These are phyloP conservation scores for Boletus patriciae DNA, from an alignment of 768 basidiomycete genomes.

Conservation along the genomic window DNA sequence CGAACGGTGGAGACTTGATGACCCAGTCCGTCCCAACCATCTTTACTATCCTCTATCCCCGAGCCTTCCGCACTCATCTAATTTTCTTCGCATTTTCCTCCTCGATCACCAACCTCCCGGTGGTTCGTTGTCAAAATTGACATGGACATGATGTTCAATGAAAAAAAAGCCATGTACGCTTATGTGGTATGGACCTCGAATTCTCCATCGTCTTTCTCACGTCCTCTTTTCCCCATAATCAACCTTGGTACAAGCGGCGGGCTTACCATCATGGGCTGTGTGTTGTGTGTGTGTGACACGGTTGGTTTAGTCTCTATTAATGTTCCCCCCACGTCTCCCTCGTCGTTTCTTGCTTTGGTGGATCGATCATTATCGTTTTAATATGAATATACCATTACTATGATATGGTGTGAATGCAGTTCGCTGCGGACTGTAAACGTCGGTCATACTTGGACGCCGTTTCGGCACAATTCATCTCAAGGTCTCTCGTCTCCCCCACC, in stretches of 20 bases:
- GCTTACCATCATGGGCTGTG: slow-evolving; percentile 5
- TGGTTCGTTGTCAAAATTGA: slow-evolving; percentile 11
- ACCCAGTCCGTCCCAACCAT: slow-evolving; percentile 39
- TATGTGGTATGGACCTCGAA: slow-evolving; percentile 31
- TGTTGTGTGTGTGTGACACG: slow-evolving; percentile 27
- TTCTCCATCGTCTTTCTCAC: slow-evolving; percentile 23
- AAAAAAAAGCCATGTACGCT: slow-evolving; percentile 14
- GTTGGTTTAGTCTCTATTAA: slow-evolving; percentile 30
- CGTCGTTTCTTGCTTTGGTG: not conserved
- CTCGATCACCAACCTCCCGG: slow-evolving; percentile 14
- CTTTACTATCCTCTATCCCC: slow-evolving; percentile 26
- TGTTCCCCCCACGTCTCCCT: not conserved
- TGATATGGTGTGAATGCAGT: not conserved
- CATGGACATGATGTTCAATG: slow-evolving; percentile 6
- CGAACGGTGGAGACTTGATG: slow-evolving; percentile 33
- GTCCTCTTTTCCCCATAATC: slow-evolving; percentile 13
- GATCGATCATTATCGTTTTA: slow-evolving; percentile 6
- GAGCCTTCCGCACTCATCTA: slow-evolving; percentile 29
- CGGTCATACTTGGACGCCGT: no score
- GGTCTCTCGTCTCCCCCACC: no score
- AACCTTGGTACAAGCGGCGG: slow-evolving; percentile 23
- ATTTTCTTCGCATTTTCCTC: slow-evolving; percentile 14
- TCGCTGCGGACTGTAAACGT: not conserved
- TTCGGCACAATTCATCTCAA: no score
- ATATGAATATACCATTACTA: slow-evolving; percentile 23